Evolutionary conservation across 345 rosid genomes (phyloP), one percentile per base, ranked within the genome.

Genomic region (Ricinus communis): DNA sequence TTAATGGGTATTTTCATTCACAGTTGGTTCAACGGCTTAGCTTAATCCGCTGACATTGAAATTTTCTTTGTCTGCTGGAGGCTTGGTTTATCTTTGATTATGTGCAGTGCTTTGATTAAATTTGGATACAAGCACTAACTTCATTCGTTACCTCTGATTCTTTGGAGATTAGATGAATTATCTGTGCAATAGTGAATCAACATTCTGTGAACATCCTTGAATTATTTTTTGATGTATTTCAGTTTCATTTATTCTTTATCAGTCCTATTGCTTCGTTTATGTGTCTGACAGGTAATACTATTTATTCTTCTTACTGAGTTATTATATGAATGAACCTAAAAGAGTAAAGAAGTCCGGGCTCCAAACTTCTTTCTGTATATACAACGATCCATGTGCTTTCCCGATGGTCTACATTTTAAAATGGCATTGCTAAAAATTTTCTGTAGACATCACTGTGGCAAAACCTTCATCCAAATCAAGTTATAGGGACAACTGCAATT

Each of bases 391-490:
- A 36, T 28, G 15, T 31, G 41, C 7, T 55, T 51, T 71, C 22
- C 5, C 28, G 38, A 14, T 74, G 4, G 40, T 58, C 27, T 43
- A 28, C 47, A n/a, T n/a, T 22, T 59, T 59, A 53, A 61, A 69
- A 71, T 58, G 40, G 28, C 30, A 28, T 16, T 70, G 24, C 11
- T 56, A 36, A 43, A 36, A 69, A 53, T 19, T 58, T 71, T 69
- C 21, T 75, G 70, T 82, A 92, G 97, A 92, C 97, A 43, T 85
- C 99, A 66, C 58, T 92, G 84, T 95, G 97, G 97, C 93, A 79
- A 87, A 91, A 89, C 82, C 90, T 95, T 79, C 91, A 88, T 80
- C 99, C 99, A 24, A 77, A 80, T 70, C 97, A 95, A 85, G 80
- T 95, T 49, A 90, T 92, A 71, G 99, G 99, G 61, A 82, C 84